These are phyloP conservation scores for Chrysoporthe deuterocubensis DNA, from an alignment of 2,329 filamentous ascomycete species.

Conservation along the genomic window DNA sequence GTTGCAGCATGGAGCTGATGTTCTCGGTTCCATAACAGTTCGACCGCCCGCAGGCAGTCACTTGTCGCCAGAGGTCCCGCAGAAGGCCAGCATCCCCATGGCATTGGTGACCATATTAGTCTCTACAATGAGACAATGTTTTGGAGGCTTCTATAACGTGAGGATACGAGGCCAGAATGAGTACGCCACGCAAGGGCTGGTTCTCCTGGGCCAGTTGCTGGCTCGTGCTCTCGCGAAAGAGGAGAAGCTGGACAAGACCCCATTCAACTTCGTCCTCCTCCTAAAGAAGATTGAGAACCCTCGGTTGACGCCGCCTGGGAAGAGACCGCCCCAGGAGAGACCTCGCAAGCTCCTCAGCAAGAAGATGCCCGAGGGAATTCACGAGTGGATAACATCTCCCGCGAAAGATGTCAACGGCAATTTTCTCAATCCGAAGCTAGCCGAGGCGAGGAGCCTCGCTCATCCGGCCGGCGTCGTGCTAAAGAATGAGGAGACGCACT, in stretches of 20 bases:
- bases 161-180: background rate
- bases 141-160: background rate
- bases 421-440: background rate
- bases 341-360: background rate
- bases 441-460: background rate
- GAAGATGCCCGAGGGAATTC: background rate
- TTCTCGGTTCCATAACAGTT: background rate
- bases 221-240: background rate
- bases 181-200: background rate
- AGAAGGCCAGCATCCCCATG: slow-evolving; percentile 2
- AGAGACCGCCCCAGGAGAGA: background rate
- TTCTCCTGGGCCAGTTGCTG: background rate
- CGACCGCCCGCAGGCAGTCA: background rate
- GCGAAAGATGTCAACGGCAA: background rate
- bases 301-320: background rate
- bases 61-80: background rate
- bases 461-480: background rate
- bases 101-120: background rate
- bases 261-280: background rate
- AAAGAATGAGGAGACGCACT: slow-evolving; percentile 1
- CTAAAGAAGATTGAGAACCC: background rate
- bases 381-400: background rate
- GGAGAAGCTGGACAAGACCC: background rate
- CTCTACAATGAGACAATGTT: background rate
- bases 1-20: background rate